phyloP scores from a whole-genome alignment of 371 early-diverging fungal genomes.

The Mucor sp. region DNA sequence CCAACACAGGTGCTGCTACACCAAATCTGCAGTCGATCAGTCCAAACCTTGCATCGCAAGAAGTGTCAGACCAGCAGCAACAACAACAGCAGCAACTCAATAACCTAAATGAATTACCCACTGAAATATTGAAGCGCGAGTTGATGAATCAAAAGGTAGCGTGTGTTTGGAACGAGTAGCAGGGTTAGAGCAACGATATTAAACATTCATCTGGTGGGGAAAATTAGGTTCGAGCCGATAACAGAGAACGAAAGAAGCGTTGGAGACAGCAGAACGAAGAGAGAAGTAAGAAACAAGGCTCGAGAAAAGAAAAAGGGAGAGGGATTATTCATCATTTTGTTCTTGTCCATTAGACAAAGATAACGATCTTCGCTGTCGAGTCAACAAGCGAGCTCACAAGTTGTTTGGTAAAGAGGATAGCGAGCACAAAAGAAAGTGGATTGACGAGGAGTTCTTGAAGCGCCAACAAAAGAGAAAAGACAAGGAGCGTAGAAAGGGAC shows the following conservation, averaged over 20 bases:
- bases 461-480: slow-evolving; percentile 69
- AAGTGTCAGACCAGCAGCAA: background rate
- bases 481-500: slow-evolving; percentile 54
- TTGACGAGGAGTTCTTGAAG: slow-evolving; percentile 72
- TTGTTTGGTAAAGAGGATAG: slow-evolving; percentile 67
- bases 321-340: background rate
- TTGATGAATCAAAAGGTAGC: slow-evolving; percentile 54
- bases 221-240: slow-evolving; percentile 64
- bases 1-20: background rate
- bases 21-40: background rate
- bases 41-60: background rate
- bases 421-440: slow-evolving; percentile 70
- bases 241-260: slow-evolving; percentile 74
- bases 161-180: background rate
- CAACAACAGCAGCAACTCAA: slow-evolving; percentile 7
- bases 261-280: slow-evolving; percentile 78
- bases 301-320: background rate
- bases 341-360: slow-evolving; percentile 60
- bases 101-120: slow-evolving; percentile 25
- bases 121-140: slow-evolving; percentile 45
- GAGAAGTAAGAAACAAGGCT: slow-evolving; percentile 53
- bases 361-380: slow-evolving; percentile 80
- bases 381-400: slow-evolving; percentile 77
- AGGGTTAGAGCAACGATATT: too few relatives aligned
- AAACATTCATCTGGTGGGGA: background rate